Evolutionary conservation across 345 rosid genomes (phyloP).

Genomic region (Linum tenue): DNA sequence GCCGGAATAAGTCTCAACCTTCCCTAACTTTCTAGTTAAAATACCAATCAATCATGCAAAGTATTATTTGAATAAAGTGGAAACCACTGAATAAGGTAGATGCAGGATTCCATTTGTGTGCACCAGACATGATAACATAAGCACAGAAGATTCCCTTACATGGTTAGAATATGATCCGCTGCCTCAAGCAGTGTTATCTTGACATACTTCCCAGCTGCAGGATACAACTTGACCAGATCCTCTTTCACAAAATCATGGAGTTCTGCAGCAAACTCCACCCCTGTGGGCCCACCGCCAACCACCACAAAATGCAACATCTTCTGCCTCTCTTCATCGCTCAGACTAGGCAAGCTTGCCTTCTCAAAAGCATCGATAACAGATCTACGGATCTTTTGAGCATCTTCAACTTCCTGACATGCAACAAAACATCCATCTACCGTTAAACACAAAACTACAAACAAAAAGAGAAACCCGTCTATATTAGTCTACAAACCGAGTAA

Average conservation of each 20-base stretch:
- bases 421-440: constrained; percentile 6
- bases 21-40: no score
- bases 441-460: neutral
- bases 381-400: constrained; percentile 84
- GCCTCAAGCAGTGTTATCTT: constrained; percentile 90
- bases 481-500: neutral
- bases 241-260: constrained; percentile 85
- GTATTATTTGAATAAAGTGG: no score
- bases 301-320: constrained; percentile 89
- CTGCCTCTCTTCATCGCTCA: constrained; percentile 80
- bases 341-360: constrained; percentile 77
- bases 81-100: no score
- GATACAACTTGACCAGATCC: constrained; percentile 78
- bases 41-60: no score
- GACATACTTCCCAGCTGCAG: constrained; percentile 47
- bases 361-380: constrained; percentile 78
- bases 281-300: constrained; percentile 99
- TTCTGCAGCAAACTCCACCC: constrained; percentile 98
- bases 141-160: constrained; percentile 34
- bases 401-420: constrained; percentile 78
- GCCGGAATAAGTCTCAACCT: no score
- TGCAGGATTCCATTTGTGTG: no score
- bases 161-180: constrained; percentile 84
- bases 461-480: no score
- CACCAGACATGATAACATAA: neutral